Conservation (phyloP, 2,329 filamentous ascomycete species). For the Chaetomium sp. region DNA sequence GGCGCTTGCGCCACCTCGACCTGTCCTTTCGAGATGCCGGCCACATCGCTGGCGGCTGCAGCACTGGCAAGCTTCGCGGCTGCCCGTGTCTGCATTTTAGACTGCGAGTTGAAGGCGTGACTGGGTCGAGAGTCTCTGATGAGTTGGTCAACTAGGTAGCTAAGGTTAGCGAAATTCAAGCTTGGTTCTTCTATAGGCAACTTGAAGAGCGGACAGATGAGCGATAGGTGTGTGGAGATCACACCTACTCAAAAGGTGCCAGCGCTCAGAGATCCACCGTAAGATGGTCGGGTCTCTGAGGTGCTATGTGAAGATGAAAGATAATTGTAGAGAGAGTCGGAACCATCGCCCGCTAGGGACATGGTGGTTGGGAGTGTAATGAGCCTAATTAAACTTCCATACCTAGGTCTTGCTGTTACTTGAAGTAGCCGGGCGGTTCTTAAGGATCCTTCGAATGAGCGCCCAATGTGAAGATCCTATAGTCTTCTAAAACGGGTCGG, state of each 20-base stretch:
- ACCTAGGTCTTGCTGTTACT: neutral
- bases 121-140: neutral
- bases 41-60: neutral
- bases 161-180: neutral
- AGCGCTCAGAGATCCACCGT: neutral
- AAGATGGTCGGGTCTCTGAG: neutral
- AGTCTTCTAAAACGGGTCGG: neutral
- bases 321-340: neutral
- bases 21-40: neutral
- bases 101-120: neutral
- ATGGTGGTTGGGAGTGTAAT: too few species aligned
- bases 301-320: neutral
- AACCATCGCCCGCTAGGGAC: neutral
- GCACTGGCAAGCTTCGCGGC: slow-evolving; percentile 12
- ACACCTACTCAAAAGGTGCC: neutral
- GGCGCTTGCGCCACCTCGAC: neutral
- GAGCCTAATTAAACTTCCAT: neutral
- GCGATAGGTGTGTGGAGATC: neutral
- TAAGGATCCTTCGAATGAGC: neutral
- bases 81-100: slow-evolving; percentile 24
- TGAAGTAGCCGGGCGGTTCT: neutral
- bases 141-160: neutral
- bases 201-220: neutral
- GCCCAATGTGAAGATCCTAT: neutral
- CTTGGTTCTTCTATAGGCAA: neutral